These are phyloP conservation scores for Toxoplasma gondii DNA, from an alignment of 169 alveolate genomes.

Conservation along the genomic window DNA sequence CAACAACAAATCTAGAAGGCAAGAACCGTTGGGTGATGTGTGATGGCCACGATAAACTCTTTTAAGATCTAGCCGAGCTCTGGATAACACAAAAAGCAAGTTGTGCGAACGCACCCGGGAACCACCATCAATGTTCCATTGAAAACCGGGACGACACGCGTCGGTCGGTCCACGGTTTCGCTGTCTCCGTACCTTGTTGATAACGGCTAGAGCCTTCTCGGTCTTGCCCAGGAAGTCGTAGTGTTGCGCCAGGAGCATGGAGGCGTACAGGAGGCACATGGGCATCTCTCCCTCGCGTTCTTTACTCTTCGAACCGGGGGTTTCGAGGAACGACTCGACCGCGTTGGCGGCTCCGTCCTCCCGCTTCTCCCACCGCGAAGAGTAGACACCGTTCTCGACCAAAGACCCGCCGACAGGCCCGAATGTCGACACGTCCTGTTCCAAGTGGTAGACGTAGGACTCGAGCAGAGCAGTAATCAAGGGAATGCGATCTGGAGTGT, in stretches of 20 bases:
- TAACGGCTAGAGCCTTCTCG: conserved; percentile 58
- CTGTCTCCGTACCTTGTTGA: conserved; percentile 36
- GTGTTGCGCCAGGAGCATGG: conserved; percentile 70
- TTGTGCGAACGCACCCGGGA: background rate
- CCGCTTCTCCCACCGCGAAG: conserved; percentile 2
- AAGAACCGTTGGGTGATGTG: no score
- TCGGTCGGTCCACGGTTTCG: no score
- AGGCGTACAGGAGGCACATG: conserved; percentile 45
- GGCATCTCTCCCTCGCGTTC: conserved; percentile 41
- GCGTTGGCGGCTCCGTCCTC: conserved; percentile 3
- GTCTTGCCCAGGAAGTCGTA: conserved; percentile 66
- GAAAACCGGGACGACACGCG: no score
- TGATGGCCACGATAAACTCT: no score
- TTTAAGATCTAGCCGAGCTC: no score
- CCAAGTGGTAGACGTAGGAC: conserved; percentile 41
- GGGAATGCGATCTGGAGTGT: conserved; percentile 44
- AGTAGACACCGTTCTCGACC: background rate
- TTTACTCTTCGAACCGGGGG: background rate
- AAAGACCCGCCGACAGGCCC: conserved; percentile 7
- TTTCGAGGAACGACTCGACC: background rate
- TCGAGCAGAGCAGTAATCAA: conserved; percentile 29
- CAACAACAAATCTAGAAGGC: background rate
- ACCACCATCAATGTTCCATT: background rate
- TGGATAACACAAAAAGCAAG: background rate
- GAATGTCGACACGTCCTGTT: conserved; percentile 36